These are phyloP conservation scores for Bryoerythrophyllum caledonicum DNA, from an alignment of 225 moss, liverwort and hornwort species.

Conservation along the genomic window DNA sequence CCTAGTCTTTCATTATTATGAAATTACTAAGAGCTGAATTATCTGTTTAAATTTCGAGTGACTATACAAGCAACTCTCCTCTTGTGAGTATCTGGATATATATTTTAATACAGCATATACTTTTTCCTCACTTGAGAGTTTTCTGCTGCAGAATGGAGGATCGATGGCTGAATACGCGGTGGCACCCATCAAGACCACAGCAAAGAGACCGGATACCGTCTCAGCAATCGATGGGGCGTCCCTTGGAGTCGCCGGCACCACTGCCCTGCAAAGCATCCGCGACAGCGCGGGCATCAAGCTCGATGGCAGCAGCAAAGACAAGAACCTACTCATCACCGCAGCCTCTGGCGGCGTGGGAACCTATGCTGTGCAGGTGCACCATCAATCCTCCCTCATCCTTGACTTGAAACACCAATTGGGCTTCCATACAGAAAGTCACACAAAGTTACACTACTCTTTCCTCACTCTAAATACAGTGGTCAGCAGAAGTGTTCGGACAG, in stretches of 20 bases:
- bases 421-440: too few relatives aligned
- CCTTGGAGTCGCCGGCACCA: conserved; percentile 49
- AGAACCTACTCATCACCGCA: conserved; percentile 64
- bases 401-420: too few relatives aligned
- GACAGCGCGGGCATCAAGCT: conserved; percentile 62
- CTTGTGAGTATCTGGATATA: background rate
- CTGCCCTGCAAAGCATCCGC: conserved; percentile 65
- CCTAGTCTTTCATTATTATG: too few relatives aligned
- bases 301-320: conserved; percentile 61
- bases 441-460: too few relatives aligned
- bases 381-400: background rate
- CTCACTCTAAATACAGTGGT: too few relatives aligned
- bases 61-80: too few relatives aligned
- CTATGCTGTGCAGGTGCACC: conserved; percentile 67
- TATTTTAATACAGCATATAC: background rate
- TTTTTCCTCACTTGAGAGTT: background rate
- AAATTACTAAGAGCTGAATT: too few relatives aligned
- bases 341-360: conserved; percentile 83
- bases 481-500: too few relatives aligned
- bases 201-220: conserved; percentile 47
- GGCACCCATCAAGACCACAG: conserved; percentile 37
- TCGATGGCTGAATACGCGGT: conserved; percentile 70
- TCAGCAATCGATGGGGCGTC: conserved; percentile 67
- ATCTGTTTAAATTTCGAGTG: too few relatives aligned
- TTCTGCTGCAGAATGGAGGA: conserved; percentile 33